These are phyloP conservation scores for Croton laevigatus DNA, from an alignment of 441 rosid genomes.

Conservation along the genomic window DNA sequence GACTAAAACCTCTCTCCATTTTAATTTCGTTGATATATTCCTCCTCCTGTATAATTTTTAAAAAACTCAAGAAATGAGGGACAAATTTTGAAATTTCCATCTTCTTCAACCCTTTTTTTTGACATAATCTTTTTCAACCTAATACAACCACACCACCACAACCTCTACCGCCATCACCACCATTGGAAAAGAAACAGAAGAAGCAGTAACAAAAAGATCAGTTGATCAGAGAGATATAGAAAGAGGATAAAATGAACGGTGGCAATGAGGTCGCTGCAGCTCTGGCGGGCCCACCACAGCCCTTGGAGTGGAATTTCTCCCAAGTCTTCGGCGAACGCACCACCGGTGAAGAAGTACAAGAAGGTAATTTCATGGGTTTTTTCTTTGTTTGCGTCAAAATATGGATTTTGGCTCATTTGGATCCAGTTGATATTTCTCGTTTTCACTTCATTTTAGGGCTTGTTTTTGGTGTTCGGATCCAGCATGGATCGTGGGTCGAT, in stretches of 20 bases:
- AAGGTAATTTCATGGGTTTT: conserved; percentile 36
- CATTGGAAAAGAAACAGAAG: too few species aligned
- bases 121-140: too few species aligned
- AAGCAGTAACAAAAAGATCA: too few species aligned
- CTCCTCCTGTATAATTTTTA: too few species aligned
- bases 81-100: too few species aligned
- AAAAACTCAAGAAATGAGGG: too few species aligned
- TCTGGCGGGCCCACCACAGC: conserved; percentile 52
- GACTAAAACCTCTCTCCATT: too few species aligned
- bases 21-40: too few species aligned
- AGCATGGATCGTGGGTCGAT: conserved; percentile 34
- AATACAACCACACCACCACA: too few species aligned
- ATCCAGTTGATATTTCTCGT: conserved; percentile 31
- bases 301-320: conserved; percentile 64
- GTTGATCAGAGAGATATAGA: background rate
- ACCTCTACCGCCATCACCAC: too few species aligned
- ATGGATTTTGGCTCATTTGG: conserved; percentile 31
- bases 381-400: background rate
- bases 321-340: conserved; percentile 69
- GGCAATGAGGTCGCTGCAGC: conserved; percentile 59
- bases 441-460: conserved; percentile 7
- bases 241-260: conserved; percentile 49
- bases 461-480: conserved; percentile 37
- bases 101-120: too few species aligned
- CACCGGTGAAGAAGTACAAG: conserved; percentile 63